These are phyloP conservation scores for Podaxis pistillaris DNA, from an alignment of 768 basidiomycete genomes.

Conservation along the genomic window DNA sequence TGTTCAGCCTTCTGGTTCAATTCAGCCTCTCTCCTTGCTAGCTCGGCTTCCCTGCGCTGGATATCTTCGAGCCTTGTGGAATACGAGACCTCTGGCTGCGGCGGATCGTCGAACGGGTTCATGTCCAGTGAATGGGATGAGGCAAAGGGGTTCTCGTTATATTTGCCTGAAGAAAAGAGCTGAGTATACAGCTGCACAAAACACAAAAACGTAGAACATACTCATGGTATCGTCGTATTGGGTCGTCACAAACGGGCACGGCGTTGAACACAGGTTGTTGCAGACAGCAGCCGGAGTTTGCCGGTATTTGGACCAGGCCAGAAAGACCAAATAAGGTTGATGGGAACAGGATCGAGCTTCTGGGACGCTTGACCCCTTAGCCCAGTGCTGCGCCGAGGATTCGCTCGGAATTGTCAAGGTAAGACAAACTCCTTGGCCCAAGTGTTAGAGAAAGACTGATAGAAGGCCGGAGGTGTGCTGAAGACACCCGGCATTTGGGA, in stretches of 20 bases:
- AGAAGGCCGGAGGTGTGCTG: background rate
- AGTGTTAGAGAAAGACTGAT: background rate
- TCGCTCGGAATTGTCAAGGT: slow-evolving; percentile 5
- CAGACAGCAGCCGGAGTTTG: background rate
- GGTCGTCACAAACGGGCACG: background rate
- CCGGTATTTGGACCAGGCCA: slow-evolving; percentile 16
- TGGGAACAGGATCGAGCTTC: background rate
- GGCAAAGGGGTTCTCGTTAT: slow-evolving; percentile 77
- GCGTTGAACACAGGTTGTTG: background rate
- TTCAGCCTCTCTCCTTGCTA: slow-evolving; percentile 77
- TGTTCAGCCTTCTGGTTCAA: slow-evolving; percentile 66
- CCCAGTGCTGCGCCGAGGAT: slow-evolving; percentile 10
- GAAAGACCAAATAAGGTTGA: slow-evolving; percentile 8
- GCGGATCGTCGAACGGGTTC: slow-evolving; percentile 89
- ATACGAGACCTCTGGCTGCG: slow-evolving; percentile 33
- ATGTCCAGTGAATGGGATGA: slow-evolving; percentile 82
- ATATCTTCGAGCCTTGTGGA: slow-evolving; percentile 58
- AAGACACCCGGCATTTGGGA: background rate
- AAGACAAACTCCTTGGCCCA: background rate
- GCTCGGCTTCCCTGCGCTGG: slow-evolving; percentile 74
- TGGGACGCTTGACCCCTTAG: slow-evolving; percentile 2
- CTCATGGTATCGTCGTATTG: slow-evolving; percentile 33
- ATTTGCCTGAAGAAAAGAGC: slow-evolving; percentile 25
- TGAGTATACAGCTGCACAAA: slow-evolving; percentile 11
- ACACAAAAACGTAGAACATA: slow-evolving; percentile 20